These are phyloP conservation scores for Trifolium pratense DNA, from an alignment of 306 rosid genomes.

Conservation along the genomic window DNA sequence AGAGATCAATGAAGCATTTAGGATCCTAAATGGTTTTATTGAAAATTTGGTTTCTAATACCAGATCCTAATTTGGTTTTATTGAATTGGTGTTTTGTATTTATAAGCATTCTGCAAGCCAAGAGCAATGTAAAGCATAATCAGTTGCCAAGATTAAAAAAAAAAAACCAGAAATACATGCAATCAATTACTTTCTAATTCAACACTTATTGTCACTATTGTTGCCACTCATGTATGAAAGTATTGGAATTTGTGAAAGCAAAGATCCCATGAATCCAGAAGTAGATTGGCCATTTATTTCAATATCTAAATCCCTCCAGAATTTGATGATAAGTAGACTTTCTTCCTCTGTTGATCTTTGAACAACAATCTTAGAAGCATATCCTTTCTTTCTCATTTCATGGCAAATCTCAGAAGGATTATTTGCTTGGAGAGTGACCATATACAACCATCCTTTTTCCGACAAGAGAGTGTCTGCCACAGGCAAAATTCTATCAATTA, in stretches of 20 bases:
- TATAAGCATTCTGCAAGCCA: slow-evolving; percentile 27
- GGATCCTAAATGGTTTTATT: too few relatives aligned
- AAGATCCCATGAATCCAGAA: slow-evolving; percentile 47
- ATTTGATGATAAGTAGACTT: slow-evolving; percentile 86
- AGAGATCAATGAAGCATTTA: too few relatives aligned
- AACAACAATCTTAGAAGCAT: slow-evolving; percentile 75
- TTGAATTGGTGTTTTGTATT: not conserved
- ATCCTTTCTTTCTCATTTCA: slow-evolving; percentile 80
- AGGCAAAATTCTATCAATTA: slow-evolving; percentile 79
- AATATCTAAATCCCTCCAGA: slow-evolving; percentile 72
- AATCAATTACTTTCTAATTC: slow-evolving; percentile 30
- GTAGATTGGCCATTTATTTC: slow-evolving; percentile 41
- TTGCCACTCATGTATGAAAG: slow-evolving; percentile 51
- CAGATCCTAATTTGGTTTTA: too few relatives aligned
- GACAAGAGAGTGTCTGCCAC: slow-evolving; percentile 80
- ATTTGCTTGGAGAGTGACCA: slow-evolving; percentile 82
- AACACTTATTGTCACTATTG: slow-evolving; percentile 37
- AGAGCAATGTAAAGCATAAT: slow-evolving; percentile 27
- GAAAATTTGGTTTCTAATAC: too few relatives aligned
- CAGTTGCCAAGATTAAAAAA: slow-evolving; percentile 2
- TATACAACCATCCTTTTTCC: slow-evolving; percentile 86
- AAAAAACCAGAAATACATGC: not conserved
- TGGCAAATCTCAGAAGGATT: slow-evolving; percentile 79
- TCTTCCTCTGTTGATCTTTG: slow-evolving; percentile 96
- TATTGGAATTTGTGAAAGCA: slow-evolving; percentile 55